Percentiles rank a stretch among this genome's conserved stretches.
Conservation (phyloP, 202 grass and related monocot species). For the Eragrostis tef region DNA sequence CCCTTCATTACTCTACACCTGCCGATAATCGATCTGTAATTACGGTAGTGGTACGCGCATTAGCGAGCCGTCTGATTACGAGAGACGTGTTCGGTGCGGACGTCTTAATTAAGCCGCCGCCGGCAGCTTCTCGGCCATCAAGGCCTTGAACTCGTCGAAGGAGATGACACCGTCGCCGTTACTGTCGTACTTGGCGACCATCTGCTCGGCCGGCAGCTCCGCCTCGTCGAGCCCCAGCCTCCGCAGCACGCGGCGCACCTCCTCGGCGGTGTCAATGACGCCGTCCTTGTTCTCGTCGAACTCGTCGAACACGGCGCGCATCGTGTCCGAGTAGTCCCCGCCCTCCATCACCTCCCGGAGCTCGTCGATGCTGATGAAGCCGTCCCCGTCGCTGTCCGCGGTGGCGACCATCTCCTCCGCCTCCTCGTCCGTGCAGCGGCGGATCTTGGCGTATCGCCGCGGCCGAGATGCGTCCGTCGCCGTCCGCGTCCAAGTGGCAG, state of each 20-base stretch:
- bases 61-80: no score
- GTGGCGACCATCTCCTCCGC: constrained; percentile 43
- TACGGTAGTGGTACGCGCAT: no score
- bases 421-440: constrained; percentile 8
- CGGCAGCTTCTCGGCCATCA: constrained; percentile 24
- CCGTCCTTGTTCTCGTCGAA: constrained; percentile 51
- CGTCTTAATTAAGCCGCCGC: no score
- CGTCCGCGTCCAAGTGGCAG: constrained; percentile 20
- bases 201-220: constrained; percentile 22
- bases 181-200: constrained; percentile 21
- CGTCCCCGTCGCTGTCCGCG: constrained; percentile 46
- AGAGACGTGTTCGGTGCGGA: no score
- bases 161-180: constrained; percentile 52
- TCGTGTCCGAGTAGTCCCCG: not conserved
- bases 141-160: constrained; percentile 55
- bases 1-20: no score
- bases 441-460: constrained; percentile 30
- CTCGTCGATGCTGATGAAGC: constrained; percentile 46
- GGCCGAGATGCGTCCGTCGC: constrained; percentile 44
- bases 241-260: constrained; percentile 39
- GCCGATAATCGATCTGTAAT: no score
- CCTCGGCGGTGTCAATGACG: constrained; percentile 51
- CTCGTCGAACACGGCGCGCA: constrained; percentile 26
- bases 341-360: constrained; percentile 21
- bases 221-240: not conserved